Evolutionary conservation across 2,329 filamentous ascomycete genomes (phyloP).

Genomic region (Cladosporium oxysporum): DNA sequence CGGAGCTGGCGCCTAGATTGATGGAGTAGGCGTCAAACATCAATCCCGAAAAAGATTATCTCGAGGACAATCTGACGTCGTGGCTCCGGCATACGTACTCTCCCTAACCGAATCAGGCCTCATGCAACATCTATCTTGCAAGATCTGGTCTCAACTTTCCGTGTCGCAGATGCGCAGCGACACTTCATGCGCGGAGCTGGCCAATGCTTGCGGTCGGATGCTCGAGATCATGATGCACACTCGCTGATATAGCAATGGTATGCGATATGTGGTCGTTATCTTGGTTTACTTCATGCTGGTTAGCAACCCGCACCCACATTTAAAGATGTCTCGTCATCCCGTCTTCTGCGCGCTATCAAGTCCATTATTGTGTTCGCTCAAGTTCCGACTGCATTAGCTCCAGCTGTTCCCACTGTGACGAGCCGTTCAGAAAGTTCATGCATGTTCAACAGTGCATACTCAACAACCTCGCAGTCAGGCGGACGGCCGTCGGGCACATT

Average conservation of each 20-base stretch:
- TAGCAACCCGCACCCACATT: background rate
- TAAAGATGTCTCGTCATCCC: background rate
- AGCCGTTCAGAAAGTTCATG: background rate
- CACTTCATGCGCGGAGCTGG: background rate
- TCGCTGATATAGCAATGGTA: background rate
- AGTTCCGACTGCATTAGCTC: background rate
- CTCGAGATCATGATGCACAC: background rate
- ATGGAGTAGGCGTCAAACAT: conserved; percentile 1
- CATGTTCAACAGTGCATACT: background rate
- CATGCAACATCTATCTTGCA: background rate
- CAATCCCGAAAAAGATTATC: background rate
- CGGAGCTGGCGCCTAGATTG: background rate
- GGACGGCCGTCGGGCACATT: background rate
- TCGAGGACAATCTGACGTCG: background rate
- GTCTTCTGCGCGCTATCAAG: background rate
- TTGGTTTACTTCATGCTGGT: background rate
- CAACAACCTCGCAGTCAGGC: background rate
- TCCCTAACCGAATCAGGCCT: background rate
- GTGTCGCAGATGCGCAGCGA: background rate
- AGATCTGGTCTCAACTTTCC: background rate
- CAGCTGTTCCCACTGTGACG: background rate
- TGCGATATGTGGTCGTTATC: background rate
- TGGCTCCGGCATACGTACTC: background rate
- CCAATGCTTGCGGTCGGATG: background rate
- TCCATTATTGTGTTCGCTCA: background rate